Conservation (phyloP, 2,329 filamentous ascomycete genomes). For the Sordariomycetes sp. region DNA sequence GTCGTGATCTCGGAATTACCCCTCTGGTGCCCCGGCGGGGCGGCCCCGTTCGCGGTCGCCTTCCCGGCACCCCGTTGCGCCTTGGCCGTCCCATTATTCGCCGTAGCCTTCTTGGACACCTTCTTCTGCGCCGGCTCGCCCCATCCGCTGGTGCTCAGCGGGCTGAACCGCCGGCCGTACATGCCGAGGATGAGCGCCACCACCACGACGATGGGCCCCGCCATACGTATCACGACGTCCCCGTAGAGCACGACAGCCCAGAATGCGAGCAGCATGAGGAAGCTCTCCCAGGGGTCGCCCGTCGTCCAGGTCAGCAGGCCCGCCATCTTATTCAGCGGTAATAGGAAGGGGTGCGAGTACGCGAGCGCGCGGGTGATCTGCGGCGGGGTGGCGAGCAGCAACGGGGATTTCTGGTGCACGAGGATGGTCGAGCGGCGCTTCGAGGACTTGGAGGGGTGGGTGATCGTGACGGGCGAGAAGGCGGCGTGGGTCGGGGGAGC, state of each 20-base stretch:
- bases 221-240: constrained; percentile 68
- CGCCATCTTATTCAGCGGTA: constrained; percentile 76
- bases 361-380: constrained; percentile 89
- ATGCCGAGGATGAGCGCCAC: constrained; percentile 75
- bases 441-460: constrained; percentile 37
- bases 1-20: constrained; percentile 46
- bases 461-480: constrained; percentile 77
- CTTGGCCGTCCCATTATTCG: constrained; percentile 6
- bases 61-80: constrained; percentile 12
- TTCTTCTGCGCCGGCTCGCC: constrained; percentile 30
- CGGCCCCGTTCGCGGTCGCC: constrained; percentile 7
- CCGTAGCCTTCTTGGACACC: constrained; percentile 12
- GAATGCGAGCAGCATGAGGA: constrained; percentile 72
- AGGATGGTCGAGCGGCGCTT: constrained; percentile 76
- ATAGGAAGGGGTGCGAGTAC: constrained; percentile 89
- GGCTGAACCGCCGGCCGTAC: constrained; percentile 84
- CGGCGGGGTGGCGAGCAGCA: constrained; percentile 86
- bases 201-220: constrained; percentile 76
- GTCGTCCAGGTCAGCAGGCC: constrained; percentile 91
- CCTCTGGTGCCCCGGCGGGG: constrained; percentile 25
- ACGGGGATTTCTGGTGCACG: constrained; percentile 90
- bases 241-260: constrained; percentile 85
- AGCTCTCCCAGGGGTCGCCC: constrained; percentile 93
- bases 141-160: constrained; percentile 77
- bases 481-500: constrained; percentile 68